Evolutionary conservation across 1,139 yeast genomes (phyloP), one percentile per base, ranked within the genome.

Genomic region (Taphrina populina): DNA sequence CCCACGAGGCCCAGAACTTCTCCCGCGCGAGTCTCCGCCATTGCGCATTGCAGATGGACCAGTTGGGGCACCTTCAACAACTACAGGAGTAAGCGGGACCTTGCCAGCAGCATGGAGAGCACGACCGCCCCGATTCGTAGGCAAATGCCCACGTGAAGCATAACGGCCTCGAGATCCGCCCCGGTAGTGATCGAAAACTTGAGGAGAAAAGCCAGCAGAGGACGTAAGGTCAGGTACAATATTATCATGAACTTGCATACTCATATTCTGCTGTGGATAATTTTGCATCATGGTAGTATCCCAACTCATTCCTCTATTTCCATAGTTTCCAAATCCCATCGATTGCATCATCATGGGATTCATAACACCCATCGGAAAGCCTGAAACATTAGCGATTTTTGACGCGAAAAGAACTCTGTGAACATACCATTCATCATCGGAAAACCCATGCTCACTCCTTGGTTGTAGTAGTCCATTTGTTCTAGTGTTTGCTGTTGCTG

Each of bases 21-120:
- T 40, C 13, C 27, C 37, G 15, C 37, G 35, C 23, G 26, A 30
- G 27, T 32, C 47, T 4, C n/a, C 13, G 8, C 37, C 47, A 21
- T 43, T 32, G 13, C 47, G 29, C 47, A 43, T 43, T 10, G 47
- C 47, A 10, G 47, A 43, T 10, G 47, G 47, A 17, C 47, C 47
- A 17, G 47, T 43, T 11, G 47, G 47, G 7, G 47, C 47, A 2
- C 47, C 47, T 13, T 43, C 47, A 43, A 43, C 47, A 43, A 43
- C 29, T 24, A 43, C 47, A 19, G 47, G 47, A 5, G 37, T 37
- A n/a, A 13, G 20, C 29, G 47, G 3, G 23, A 19, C 20, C 20
- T 20, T 5, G 20, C 10, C n/a, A 4, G 37, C 10, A 3, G 35
- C 7, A 43, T 43, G 32, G 8, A 15, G 37, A 10, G 26, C 47